A percentile compares a stretch with the other conserved stretches of the same genome.
These are phyloP conservation scores for Hemisphaericaspora subhashii DNA, from an alignment of 1,139 yeast species.

Conservation along the genomic window DNA sequence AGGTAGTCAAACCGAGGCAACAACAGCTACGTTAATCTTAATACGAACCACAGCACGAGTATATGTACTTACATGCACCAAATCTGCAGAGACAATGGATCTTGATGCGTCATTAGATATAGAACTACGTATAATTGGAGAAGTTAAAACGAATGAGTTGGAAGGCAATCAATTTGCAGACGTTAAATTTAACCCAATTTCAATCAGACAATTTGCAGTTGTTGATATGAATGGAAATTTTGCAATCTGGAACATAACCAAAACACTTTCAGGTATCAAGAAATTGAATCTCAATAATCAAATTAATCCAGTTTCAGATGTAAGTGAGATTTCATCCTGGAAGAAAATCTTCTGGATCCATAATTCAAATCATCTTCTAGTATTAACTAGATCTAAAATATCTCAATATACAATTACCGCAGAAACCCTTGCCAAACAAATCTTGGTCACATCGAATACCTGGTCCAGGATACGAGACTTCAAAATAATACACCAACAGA, in stretches of 20 bases:
- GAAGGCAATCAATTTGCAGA: slow-evolving; percentile 44
- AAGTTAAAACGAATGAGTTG: slow-evolving; percentile 21
- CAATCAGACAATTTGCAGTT: slow-evolving; percentile 36
- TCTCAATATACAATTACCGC: slow-evolving; percentile 28
- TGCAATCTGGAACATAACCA: slow-evolving; percentile 34
- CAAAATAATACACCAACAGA: slow-evolving; percentile 19
- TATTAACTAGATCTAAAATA: slow-evolving; percentile 48
- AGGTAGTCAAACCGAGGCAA: not conserved
- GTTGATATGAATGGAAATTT: slow-evolving; percentile 57
- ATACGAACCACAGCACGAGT: slow-evolving; percentile 26
- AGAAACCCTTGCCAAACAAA: slow-evolving; percentile 23
- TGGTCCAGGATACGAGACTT: slow-evolving; percentile 61
- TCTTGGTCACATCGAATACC: slow-evolving; percentile 47
- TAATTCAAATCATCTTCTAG: slow-evolving; percentile 28
- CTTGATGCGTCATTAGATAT: slow-evolving; percentile 8
- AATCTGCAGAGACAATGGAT: slow-evolving; percentile 3
- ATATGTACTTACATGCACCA: slow-evolving; percentile 24
- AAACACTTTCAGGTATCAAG: slow-evolving; percentile 6
- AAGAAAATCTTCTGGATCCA: slow-evolving; percentile 50
- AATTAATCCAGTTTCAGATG: slow-evolving; percentile 32
- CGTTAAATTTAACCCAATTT: slow-evolving; percentile 43
- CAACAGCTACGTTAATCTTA: slow-evolving; percentile 9
- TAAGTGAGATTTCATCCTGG: slow-evolving; percentile 58
- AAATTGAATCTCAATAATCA: not conserved
- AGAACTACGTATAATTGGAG: slow-evolving; percentile 24